phyloP scores from a whole-genome alignment of 148 eudicot species.

The Chenopodium quinoa region DNA sequence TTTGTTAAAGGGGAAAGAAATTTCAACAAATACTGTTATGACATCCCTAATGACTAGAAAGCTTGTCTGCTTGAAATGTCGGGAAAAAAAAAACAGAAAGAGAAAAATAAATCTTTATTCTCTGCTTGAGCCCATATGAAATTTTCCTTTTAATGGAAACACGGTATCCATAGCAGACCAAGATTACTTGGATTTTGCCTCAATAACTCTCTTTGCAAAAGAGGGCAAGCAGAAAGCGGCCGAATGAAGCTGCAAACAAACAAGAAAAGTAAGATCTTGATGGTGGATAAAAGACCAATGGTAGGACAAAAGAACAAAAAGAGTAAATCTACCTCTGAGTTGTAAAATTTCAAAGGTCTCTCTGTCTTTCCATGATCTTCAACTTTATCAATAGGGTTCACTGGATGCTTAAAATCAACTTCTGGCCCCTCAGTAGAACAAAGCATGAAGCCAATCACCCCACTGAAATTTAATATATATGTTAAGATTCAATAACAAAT shows the following conservation, averaged over 20 bases:
- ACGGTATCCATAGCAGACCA: background rate
- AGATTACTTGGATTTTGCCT: slow-evolving; percentile 49
- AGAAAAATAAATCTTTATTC: background rate
- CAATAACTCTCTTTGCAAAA: slow-evolving; percentile 86
- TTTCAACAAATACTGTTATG: background rate
- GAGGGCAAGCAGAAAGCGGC: slow-evolving; percentile 98
- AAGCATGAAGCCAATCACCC: slow-evolving; percentile 94
- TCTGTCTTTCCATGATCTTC: slow-evolving; percentile 40
- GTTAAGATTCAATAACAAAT: background rate
- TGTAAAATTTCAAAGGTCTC: slow-evolving; percentile 86
- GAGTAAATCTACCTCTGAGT: slow-evolving; percentile 60
- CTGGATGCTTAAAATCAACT: slow-evolving; percentile 84
- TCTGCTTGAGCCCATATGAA: background rate
- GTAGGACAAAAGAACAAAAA: too few species aligned
- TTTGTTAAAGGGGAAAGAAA: slow-evolving; percentile 15
- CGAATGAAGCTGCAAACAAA: slow-evolving; percentile 63
- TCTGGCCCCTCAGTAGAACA: slow-evolving; percentile 91
- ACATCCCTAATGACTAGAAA: background rate
- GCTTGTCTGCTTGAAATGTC: background rate
- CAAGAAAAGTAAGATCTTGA: background rate
- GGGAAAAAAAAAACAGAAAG: too few species aligned
- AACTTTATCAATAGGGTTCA: slow-evolving; percentile 70
- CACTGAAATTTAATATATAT: slow-evolving; percentile 48
- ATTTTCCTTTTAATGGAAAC: background rate
- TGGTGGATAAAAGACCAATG: background rate